Base-by-base conservation (phyloP, 208 protist genomes). In the Herpetomonas muscarum region DNA sequence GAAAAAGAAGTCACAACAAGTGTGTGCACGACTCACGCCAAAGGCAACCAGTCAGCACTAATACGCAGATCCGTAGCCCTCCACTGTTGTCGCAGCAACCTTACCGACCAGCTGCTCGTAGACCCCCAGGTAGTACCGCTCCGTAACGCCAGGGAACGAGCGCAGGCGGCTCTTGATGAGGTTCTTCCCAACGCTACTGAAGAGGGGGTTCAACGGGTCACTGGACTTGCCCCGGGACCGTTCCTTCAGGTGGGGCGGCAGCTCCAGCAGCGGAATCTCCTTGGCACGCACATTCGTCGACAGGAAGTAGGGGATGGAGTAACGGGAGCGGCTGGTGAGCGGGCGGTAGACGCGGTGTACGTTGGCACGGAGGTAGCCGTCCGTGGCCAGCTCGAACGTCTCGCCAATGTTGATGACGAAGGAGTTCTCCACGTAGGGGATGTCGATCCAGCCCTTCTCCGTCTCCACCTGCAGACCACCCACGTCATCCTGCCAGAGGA, bases 371-470 rank as follows among this genome's bases (percentile, higher is more conserved):
- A 61, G 41, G 25, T 61, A 61, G 36, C 55, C 55, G 42, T 48
- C 46, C 19, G 55, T 61, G 7, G 41, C 37, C 3, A 61, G 41
- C 55, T 61, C 55, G 3, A 61, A 28, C 3, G 55, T 25, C 41
- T 61, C 55, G 26, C 55, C 55, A 50, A 61, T 61, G 55, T 61
- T 61, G 41, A 61, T 50, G 15, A 61, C 55, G 41, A 17, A 47
- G 9, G 41, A 19, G 6, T 41, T 41, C 28, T 61, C 46, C 17
- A 61, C 55, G 7, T 19, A 30, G 3, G 55, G 55, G 4, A 47
- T 41, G 44, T 61, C 55, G 44, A 61, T 61, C 55, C 55, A 61
- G 25, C 55, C 55, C 21, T 61, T 45, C 31, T 61, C 37, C 30
- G 45, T 61, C 45, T 50, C 25, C 19, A 61, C 56, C 46, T 61